Conservation (phyloP, 306 rosid genomes). For the Trifolium subterraneum region DNA sequence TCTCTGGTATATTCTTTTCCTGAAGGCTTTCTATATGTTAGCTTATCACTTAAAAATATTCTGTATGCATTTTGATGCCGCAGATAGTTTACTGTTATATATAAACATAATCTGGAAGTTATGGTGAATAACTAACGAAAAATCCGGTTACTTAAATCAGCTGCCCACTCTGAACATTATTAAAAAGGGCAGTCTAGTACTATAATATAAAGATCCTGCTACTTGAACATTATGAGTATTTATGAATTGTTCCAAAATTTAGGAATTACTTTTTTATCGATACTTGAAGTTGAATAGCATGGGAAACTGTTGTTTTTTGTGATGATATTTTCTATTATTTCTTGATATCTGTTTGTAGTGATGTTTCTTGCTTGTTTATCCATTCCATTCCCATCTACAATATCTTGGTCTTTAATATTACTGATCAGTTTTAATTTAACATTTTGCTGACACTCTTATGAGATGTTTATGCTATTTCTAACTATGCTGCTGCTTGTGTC, state of each 20-base stretch:
- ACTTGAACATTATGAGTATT: constrained; percentile 9
- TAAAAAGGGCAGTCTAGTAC: background rate
- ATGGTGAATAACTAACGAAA: constrained; percentile 7
- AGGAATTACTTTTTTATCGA: background rate
- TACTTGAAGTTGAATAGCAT: constrained; percentile 7
- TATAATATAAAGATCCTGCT: background rate
- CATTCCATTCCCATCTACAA: background rate
- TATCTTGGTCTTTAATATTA: constrained; percentile 1
- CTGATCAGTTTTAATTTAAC: background rate
- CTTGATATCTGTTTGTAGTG: constrained; percentile 8
- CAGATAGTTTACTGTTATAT: constrained; percentile 8
- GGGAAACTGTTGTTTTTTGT: background rate
- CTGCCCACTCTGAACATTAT: constrained; percentile 17
- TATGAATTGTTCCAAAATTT: background rate
- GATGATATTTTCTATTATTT: background rate
- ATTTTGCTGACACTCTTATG: background rate
- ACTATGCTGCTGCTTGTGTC: constrained; percentile 1
- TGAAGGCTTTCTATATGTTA: constrained; percentile 31
- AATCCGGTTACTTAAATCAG: constrained; percentile 18
- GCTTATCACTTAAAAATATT: constrained; percentile 15
- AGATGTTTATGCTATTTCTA: constrained; percentile 12
- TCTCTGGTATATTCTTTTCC: constrained; percentile 38
- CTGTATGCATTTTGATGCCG: constrained; percentile 17
- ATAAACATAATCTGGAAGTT: constrained; percentile 7
- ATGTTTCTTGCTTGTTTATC: constrained; percentile 12